These are phyloP conservation scores for Tolypocladium endophyticum DNA, from an alignment of 2,329 filamentous ascomycete genomes.

Conservation along the genomic window DNA sequence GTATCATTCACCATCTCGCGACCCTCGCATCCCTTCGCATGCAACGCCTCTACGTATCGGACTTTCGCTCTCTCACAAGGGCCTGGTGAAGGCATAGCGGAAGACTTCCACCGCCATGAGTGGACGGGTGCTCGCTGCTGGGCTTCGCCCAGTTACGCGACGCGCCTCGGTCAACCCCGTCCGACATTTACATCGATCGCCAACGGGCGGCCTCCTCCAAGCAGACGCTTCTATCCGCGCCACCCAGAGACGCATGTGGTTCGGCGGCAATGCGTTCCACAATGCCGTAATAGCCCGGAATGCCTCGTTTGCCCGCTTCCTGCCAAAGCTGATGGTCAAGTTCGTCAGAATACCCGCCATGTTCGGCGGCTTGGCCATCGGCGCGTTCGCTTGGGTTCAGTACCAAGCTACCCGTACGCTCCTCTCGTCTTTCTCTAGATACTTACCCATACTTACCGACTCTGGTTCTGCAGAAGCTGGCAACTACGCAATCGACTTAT, in stretches of 20 bases:
- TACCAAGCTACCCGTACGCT: constrained; percentile 83
- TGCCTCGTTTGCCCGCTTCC: constrained; percentile 51
- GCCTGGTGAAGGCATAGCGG: neutral
- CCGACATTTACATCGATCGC: constrained; percentile 56
- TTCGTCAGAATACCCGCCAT: constrained; percentile 80
- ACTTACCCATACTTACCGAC: constrained; percentile 13
- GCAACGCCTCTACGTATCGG: neutral
- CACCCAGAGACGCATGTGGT: constrained; percentile 58
- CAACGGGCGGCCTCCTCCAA: constrained; percentile 58
- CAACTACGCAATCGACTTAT: constrained; percentile 49
- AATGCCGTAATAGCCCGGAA: constrained; percentile 59
- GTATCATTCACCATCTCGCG: neutral
- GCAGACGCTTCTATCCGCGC: constrained; percentile 52
- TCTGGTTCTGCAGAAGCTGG: constrained; percentile 30
- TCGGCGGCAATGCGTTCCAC: constrained; percentile 74
- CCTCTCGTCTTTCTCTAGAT: neutral
- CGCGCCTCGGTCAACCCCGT: constrained; percentile 43
- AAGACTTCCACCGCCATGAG: constrained; percentile 19
- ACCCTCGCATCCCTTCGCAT: neutral
- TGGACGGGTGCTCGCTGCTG: constrained; percentile 48
- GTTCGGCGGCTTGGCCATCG: constrained; percentile 81
- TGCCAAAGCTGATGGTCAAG: constrained; percentile 87
- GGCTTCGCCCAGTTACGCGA: constrained; percentile 57
- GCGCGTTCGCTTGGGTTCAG: constrained; percentile 82
- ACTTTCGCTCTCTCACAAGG: neutral